Conservation (phyloP, 305 asterid genomes). For the Caryopteris hybrid region DNA sequence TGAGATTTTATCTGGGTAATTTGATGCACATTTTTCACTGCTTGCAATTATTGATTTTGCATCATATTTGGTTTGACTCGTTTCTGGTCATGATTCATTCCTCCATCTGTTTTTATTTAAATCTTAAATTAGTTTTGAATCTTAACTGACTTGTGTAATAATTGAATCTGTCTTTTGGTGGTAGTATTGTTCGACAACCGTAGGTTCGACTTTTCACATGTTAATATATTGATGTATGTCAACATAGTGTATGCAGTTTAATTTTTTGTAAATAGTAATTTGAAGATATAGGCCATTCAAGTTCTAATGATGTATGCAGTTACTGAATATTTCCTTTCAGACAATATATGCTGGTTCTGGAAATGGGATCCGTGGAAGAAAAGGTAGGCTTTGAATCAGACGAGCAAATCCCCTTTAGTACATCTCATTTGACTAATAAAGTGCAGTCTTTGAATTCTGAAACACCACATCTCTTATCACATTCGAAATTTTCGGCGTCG, state of each 20-base stretch:
- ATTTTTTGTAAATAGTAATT: no score
- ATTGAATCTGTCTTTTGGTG: not conserved
- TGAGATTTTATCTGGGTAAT: not conserved
- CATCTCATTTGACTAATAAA: conserved; percentile 41
- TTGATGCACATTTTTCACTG: not conserved
- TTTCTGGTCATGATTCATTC: no score
- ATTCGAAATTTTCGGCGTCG: conserved; percentile 36
- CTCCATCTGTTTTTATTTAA: no score
- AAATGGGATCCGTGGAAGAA: conserved; percentile 64
- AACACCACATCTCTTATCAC: conserved; percentile 38
- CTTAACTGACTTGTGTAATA: not conserved
- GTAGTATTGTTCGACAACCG: not conserved
- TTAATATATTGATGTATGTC: not conserved
- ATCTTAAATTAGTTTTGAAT: not conserved
- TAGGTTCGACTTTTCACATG: no score
- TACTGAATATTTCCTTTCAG: no score
- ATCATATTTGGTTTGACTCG: not conserved
- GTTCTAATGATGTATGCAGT: not conserved
- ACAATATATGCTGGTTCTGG: conserved; percentile 1
- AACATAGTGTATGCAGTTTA: no score
- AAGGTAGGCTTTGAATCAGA: conserved; percentile 62
- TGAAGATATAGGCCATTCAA: not conserved
- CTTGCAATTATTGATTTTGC: not conserved
- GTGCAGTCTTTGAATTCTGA: conserved; percentile 51
- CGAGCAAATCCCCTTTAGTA: conserved; percentile 63